These are phyloP conservation scores for Orobanche coerulescens DNA, from an alignment of 257 asterid species.

Conservation along the genomic window DNA sequence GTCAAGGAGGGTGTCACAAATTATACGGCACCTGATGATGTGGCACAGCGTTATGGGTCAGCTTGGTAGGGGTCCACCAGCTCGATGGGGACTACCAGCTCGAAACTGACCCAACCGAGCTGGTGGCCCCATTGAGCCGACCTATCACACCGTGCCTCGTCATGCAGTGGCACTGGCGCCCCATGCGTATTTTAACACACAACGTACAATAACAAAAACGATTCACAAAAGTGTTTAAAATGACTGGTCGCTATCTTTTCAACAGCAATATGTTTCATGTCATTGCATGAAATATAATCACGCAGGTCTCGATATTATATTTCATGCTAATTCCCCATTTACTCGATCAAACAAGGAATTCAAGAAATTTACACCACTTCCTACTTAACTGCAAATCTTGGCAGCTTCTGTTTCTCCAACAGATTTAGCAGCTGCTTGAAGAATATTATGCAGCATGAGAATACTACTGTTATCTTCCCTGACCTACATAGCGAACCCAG, in stretches of 20 bases:
- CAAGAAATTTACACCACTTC: constrained; percentile 32
- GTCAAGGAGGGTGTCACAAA: no score
- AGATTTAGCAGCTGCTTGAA: constrained; percentile 18
- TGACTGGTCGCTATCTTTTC: constrained; percentile 6
- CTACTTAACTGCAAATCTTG: constrained; percentile 24
- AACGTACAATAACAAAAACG: constrained; percentile 4
- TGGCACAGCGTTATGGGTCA: no score
- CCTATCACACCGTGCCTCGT: no score
- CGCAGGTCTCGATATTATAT: constrained; percentile 20
- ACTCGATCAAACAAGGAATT: constrained; percentile 21
- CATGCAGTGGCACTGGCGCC: no score
- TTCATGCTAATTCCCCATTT: constrained; percentile 12
- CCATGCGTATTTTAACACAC: not conserved
- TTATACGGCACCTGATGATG: no score
- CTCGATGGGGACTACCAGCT: no score
- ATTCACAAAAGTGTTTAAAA: not conserved
- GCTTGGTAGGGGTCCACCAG: no score
- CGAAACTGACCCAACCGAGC: no score
- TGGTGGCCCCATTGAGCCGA: no score
- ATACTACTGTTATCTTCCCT: constrained; percentile 17
- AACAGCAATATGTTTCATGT: constrained; percentile 4
- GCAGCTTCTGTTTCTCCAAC: constrained; percentile 21
- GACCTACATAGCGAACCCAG: constrained; percentile 19
- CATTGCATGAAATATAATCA: constrained; percentile 13
- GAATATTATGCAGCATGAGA: constrained; percentile 4